Conservation (phyloP, 2,329 filamentous ascomycete species). For the Alternaria brassicicola region DNA sequence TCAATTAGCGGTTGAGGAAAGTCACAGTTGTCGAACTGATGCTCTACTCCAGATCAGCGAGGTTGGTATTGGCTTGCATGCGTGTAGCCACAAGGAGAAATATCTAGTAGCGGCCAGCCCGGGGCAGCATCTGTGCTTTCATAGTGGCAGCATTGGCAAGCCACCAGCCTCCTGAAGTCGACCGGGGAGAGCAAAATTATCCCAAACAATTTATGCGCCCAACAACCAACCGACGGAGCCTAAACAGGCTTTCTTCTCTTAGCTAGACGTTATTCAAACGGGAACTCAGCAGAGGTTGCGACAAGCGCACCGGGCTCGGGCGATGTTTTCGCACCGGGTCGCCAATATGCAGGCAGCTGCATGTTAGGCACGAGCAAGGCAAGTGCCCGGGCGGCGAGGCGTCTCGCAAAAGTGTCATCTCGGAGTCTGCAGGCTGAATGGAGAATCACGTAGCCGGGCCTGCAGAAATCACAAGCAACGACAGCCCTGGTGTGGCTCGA, state of each 20-base stretch:
- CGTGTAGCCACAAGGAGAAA: conserved; percentile 13
- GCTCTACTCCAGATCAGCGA: neutral
- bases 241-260: conserved; percentile 6
- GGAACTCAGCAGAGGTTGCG: conserved; percentile 1
- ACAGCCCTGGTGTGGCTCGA: conserved; percentile 9
- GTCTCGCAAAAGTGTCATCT: conserved; percentile 2
- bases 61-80: conserved; percentile 9
- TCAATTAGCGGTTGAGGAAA: neutral
- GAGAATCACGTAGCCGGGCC: conserved; percentile 8
- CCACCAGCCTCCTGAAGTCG: conserved; percentile 16
- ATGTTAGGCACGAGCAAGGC: conserved; percentile 21
- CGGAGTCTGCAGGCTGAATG: conserved; percentile 23
- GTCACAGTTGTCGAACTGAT: neutral
- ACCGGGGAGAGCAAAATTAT: conserved; percentile 2
- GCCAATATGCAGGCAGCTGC: conserved; percentile 9
- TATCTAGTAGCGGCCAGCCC: conserved; percentile 7
- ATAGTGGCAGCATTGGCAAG: conserved; percentile 14
- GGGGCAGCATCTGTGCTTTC: conserved; percentile 11
- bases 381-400: conserved; percentile 12
- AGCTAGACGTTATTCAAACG: conserved; percentile 5
- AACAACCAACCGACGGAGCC: neutral
- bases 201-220: conserved; percentile 2
- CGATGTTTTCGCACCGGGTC: conserved; percentile 10
- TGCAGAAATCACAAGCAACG: conserved; percentile 2
- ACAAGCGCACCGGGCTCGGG: conserved; percentile 4